Conservation (phyloP, 495 filamentous ascomycete genomes). For the Parathielavia hyrcaniae region DNA sequence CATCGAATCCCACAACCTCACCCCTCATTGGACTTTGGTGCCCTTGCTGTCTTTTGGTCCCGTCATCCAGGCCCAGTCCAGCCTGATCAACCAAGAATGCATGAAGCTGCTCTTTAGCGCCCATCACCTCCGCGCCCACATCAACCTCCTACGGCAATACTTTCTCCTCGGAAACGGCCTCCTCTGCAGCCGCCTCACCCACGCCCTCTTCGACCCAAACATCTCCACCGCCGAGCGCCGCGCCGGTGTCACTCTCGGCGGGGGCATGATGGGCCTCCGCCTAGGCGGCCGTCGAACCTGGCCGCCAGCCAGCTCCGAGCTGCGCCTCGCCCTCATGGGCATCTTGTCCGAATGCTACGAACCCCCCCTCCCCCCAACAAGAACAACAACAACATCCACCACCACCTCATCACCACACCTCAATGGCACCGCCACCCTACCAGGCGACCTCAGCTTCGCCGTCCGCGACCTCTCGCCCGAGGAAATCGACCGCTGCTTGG, state of each 20-base stretch:
- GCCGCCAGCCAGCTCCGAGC: slow-evolving; percentile 89
- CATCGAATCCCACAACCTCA: slow-evolving; percentile 36
- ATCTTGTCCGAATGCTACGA: slow-evolving; percentile 70
- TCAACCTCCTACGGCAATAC: slow-evolving; percentile 69
- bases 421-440: slow-evolving; percentile 53
- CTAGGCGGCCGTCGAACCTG: slow-evolving; percentile 70
- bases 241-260: slow-evolving; percentile 58
- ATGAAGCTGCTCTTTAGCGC: slow-evolving; percentile 73
- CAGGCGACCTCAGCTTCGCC: slow-evolving; percentile 77
- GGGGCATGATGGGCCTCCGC: slow-evolving; percentile 71
- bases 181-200: slow-evolving; percentile 69
- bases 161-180: slow-evolving; percentile 79
- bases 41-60: slow-evolving; percentile 71
- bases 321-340: slow-evolving; percentile 81
- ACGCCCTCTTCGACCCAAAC: slow-evolving; percentile 83
- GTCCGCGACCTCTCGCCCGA: slow-evolving; percentile 71
- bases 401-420: background rate
- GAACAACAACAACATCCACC: slow-evolving; percentile 3
- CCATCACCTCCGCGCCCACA: slow-evolving; percentile 66
- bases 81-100: slow-evolving; percentile 67
- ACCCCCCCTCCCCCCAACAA: slow-evolving; percentile 14
- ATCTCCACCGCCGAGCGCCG: slow-evolving; percentile 70
- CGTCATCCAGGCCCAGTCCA: slow-evolving; percentile 64
- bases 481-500: slow-evolving; percentile 71
- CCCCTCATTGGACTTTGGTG: slow-evolving; percentile 64